Base-by-base conservation (phyloP, 768 basidiomycete species). In the Tylopilus plumbeoviolaceoides region DNA sequence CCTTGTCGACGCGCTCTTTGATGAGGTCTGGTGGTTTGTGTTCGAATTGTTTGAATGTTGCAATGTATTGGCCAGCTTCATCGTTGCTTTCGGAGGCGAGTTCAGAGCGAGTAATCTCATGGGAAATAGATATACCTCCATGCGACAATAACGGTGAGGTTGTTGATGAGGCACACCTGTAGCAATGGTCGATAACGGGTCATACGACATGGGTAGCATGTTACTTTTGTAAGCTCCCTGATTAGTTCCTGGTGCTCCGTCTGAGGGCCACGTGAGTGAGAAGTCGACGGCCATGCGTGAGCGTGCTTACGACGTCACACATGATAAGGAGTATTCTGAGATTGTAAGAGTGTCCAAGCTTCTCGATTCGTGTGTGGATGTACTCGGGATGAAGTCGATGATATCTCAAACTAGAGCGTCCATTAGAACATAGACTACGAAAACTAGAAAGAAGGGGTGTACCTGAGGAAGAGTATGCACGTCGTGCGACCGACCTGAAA, bases 351-450 rank as follows among this genome's bases (percentile, higher is more conserved):
- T 78, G 79, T 4, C 87, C 89, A 18, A 99, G 82, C 59, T 84
- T 87, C 62, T 92, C 88, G 53, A 99, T 93, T 12, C 97, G 85
- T 47, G 81, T 80, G 67, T 92, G 91, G 51, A 99, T 86, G 67
- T 99, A 99, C 69, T 98, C 97, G 14, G 97, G 97, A 69, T 98
- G 97, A 14, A 99, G 80, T 47, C 95, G 88, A 63, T 98, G 95
- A 60, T 98, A 98, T 63, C 84, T 89, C 59, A 98, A 68, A 65
- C 97, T 98, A 55, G 2, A 18, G 30, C 9, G 20, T 17, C 52
- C 4, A 7, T 56, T 8, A 57, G 50, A 47, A 38, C 36, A 20
- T 7, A 23, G 36, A n/a, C 9, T 17, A 17, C 15, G 7, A 3
- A 44, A 14, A 42, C 11, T 30, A 23, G 30, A 18, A 5, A 25